A percentile compares a stretch with the other conserved stretches of the same genome.
Conservation (phyloP, 441 rosid genomes). For the Brassica hybrid region DNA sequence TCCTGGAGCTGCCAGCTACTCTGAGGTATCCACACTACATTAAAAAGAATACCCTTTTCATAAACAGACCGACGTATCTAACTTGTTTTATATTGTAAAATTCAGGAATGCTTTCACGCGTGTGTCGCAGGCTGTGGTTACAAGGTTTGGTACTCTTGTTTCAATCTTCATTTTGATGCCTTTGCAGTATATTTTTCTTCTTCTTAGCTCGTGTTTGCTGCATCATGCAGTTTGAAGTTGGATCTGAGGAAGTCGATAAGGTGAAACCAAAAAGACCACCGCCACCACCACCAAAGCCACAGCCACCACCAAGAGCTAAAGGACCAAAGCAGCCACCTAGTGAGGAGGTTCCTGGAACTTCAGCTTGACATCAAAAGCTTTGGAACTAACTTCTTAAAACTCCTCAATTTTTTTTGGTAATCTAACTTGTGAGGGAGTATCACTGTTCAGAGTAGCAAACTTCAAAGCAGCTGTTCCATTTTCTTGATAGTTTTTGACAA, state of each 20-base stretch:
- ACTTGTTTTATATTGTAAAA: conserved; percentile 1
- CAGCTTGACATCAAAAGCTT: conserved; percentile 61
- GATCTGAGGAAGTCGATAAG: conserved; percentile 51
- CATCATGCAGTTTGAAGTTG: conserved; percentile 67
- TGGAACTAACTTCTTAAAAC: conserved; percentile 26
- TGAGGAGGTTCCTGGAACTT: conserved; percentile 73
- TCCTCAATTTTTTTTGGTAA: conserved; percentile 26
- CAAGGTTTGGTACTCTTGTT: conserved; percentile 57
- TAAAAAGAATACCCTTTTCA: not conserved
- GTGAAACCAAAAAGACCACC: conserved; percentile 76
- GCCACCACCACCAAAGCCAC: conserved; percentile 55
- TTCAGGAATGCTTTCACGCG: conserved; percentile 90
- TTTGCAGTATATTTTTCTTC: not conserved
- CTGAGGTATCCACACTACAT: conserved; percentile 61
- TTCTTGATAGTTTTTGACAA: not conserved
- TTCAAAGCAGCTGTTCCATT: not conserved
- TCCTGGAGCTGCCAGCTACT: conserved; percentile 87
- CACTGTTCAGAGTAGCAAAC: conserved; percentile 23
- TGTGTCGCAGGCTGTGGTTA: conserved; percentile 92
- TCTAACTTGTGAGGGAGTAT: conserved; percentile 23
- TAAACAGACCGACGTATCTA: not conserved
- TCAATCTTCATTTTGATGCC: not conserved
- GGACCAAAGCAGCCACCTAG: conserved; percentile 41
- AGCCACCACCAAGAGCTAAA: conserved; percentile 36
- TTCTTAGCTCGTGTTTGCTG: not conserved